phyloP scores from a whole-genome alignment of 1,284 basidiomycete genomes.

The Xanthoconium separans region DNA sequence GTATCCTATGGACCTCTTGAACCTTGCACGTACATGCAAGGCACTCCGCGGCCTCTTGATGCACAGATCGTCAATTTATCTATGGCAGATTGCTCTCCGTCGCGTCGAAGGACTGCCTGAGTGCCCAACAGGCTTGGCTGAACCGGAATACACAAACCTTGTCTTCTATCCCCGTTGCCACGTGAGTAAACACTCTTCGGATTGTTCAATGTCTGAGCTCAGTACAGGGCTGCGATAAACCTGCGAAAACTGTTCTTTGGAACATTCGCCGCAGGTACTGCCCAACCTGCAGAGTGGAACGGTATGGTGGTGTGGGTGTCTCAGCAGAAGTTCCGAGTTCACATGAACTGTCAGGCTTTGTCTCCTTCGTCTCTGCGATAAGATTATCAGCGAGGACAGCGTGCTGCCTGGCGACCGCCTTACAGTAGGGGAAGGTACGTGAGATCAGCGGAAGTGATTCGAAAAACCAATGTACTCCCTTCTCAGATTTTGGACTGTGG shows the following conservation, averaged over 20 bases:
- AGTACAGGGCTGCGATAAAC: conserved; percentile 3
- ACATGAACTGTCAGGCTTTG: background rate
- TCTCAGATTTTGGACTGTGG: background rate
- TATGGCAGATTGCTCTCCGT: background rate
- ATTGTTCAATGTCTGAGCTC: background rate
- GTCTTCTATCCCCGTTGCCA: conserved; percentile 21
- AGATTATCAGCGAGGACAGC: background rate
- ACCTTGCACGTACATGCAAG: conserved; percentile 3
- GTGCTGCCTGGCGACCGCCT: conserved; percentile 1
- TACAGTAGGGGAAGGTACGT: background rate
- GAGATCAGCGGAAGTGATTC: accelerated
- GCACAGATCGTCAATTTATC: background rate
- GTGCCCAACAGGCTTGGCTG: conserved; percentile 32
- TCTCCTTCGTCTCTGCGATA: background rate
- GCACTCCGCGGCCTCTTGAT: conserved; percentile 5
- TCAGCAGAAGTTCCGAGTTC: background rate
- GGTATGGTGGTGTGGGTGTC: background rate
- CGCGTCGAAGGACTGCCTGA: conserved; percentile 8
- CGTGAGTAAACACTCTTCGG: background rate
- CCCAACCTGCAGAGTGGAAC: background rate
- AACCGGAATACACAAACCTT: conserved; percentile 31
- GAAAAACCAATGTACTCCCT: no score
- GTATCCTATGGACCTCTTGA: conserved; percentile 2
- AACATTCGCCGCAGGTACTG: conserved; percentile 8
- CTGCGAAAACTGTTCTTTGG: conserved; percentile 3